Evolutionary conservation across 371 early-diverging fungal species (phyloP).

Genomic region (Haplosporangium sp.): DNA sequence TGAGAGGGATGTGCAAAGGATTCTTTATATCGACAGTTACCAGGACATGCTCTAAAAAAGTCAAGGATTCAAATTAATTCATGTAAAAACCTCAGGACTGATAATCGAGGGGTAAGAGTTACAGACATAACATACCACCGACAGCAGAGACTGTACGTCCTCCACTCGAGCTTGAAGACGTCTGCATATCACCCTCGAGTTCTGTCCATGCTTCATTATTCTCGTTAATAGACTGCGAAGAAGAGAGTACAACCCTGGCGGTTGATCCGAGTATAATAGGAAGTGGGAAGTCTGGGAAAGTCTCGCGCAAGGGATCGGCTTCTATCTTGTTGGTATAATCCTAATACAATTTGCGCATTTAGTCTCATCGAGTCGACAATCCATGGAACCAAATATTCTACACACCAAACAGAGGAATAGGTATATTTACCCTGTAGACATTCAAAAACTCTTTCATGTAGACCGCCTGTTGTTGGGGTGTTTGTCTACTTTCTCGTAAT

Average conservation of each 20-base stretch:
- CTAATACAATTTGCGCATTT: slow-evolving; percentile 22
- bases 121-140: slow-evolving; percentile 25
- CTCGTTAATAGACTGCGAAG: slow-evolving; percentile 39
- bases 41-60: slow-evolving; percentile 40
- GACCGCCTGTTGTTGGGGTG: slow-evolving; percentile 74
- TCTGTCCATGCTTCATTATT: slow-evolving; percentile 43
- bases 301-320: slow-evolving; percentile 52
- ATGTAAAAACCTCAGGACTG: no score
- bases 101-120: background rate
- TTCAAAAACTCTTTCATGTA: slow-evolving; percentile 84
- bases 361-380: background rate
- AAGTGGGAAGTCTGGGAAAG: slow-evolving; percentile 54
- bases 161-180: slow-evolving; percentile 17
- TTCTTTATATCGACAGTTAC: slow-evolving; percentile 49
- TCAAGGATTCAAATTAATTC: background rate
- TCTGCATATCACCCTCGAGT: slow-evolving; percentile 18
- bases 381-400: background rate
- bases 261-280: slow-evolving; percentile 53
- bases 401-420: background rate
- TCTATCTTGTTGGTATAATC: slow-evolving; percentile 63
- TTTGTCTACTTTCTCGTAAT: slow-evolving; percentile 74
- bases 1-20: slow-evolving; percentile 53
- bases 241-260: slow-evolving; percentile 48
- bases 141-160: slow-evolving; percentile 46
- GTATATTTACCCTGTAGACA: slow-evolving; percentile 71